Evolutionary conservation across 352 stramenopile genomes (phyloP).

Genomic region (Globisporangium parvum): DNA sequence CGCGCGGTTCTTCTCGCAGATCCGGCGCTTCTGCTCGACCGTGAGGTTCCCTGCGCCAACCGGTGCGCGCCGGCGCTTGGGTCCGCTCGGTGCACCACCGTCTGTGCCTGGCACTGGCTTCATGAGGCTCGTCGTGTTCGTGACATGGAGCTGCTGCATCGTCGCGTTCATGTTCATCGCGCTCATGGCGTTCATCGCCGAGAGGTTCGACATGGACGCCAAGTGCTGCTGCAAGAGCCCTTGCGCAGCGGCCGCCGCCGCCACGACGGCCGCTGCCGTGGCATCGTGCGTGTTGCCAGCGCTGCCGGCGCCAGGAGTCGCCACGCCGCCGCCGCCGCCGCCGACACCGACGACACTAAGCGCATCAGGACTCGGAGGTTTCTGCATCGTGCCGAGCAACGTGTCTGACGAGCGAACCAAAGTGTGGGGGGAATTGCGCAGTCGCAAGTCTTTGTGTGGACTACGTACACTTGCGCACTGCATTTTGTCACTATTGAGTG

Average conservation of each 20-base stretch:
- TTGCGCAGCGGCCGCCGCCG: not conserved
- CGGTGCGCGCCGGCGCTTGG: constrained; percentile 27
- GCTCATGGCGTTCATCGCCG: constrained; percentile 12
- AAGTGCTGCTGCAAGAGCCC: constrained; percentile 14
- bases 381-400: constrained; percentile 35
- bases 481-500: too few relatives aligned
- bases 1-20: constrained; percentile 82
- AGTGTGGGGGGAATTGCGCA: too few relatives aligned
- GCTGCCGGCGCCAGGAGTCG: too few relatives aligned
- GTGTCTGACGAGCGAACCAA: too few relatives aligned
- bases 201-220: constrained; percentile 18
- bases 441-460: too few relatives aligned
- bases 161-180: constrained; percentile 10
- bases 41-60: constrained; percentile 78
- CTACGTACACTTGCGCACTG: too few relatives aligned
- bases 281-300: constrained; percentile 11
- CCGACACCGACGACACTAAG: too few relatives aligned
- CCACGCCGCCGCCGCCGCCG: too few relatives aligned
- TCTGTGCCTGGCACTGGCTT: not conserved
- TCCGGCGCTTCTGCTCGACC: constrained; percentile 84
- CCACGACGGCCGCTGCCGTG: not conserved
- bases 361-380: too few relatives aligned
- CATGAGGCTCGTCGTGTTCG: not conserved
- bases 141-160: not conserved
- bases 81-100: constrained; percentile 10